These are phyloP conservation scores for Russula sp. DNA, from an alignment of 768 basidiomycete species.

Conservation along the genomic window DNA sequence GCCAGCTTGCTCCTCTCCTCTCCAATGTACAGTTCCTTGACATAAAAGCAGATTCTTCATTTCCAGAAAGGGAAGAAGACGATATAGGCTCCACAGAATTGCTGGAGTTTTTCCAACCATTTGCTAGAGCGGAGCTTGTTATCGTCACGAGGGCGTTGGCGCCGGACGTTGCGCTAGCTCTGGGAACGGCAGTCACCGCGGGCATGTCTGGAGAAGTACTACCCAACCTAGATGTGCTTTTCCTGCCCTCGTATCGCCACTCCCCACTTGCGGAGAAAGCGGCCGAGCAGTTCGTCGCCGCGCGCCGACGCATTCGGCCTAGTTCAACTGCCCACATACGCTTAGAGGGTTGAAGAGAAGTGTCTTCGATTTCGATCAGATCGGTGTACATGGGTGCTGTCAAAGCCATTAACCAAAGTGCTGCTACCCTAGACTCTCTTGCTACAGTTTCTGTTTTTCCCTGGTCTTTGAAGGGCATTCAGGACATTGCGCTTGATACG, in stretches of 20 bases:
- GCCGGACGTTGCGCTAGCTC: neutral
- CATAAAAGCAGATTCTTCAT: neutral
- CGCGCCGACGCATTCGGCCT: neutral
- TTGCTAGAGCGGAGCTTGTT: neutral
- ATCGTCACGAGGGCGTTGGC: neutral
- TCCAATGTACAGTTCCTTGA: neutral
- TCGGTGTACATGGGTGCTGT: neutral
- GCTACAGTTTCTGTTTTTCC: too few species aligned
- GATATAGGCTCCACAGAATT: neutral
- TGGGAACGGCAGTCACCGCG: neutral
- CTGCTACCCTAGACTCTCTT: too few species aligned
- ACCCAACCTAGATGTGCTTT: neutral
- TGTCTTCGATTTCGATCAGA: too few species aligned
- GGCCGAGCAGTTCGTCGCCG: neutral
- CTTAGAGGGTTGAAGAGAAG: neutral
- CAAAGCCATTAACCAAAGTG: too few species aligned
- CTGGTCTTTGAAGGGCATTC: too few species aligned
- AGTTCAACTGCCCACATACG: neutral
- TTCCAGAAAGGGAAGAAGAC: neutral
- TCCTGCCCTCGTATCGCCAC: neutral
- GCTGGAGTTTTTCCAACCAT: conserved; percentile 1
- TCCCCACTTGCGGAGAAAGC: neutral
- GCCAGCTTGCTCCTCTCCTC: neutral
- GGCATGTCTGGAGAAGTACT: neutral
- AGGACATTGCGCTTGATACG: too few species aligned